A percentile compares a stretch with the other conserved stretches of the same genome.
phyloP scores from a whole-genome alignment of 1,284 basidiomycete genomes.

The Cutaneotrichosporon sp. region DNA sequence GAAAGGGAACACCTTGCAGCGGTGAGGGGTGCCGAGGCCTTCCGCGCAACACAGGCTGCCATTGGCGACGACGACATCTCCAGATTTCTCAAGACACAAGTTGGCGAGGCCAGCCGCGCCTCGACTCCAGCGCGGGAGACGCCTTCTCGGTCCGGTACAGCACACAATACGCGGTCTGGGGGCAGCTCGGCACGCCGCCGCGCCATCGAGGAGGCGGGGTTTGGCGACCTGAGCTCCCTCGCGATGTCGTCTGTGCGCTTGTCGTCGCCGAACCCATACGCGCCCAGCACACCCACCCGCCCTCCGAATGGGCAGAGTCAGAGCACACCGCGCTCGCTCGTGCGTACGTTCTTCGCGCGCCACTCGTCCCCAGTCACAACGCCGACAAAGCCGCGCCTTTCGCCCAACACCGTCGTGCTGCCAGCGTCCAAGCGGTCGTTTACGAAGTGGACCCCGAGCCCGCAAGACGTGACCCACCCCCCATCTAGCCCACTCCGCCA shows the following conservation, averaged over 20 bases:
- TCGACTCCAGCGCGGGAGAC: background rate
- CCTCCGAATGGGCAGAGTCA: conserved; percentile 17
- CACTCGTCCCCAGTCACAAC: conserved; percentile 20
- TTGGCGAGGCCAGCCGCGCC: conserved; percentile 13
- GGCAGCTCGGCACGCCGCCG: conserved; percentile 21
- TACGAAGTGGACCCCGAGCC: conserved; percentile 27
- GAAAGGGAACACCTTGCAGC: conserved; percentile 35
- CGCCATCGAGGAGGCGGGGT: conserved; percentile 41
- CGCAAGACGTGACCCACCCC: background rate
- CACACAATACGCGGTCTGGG: background rate
- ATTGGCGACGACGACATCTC: conserved; percentile 27
- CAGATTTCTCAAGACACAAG: conserved; percentile 36
- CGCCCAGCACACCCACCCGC: conserved; percentile 34
- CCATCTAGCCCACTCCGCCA: background rate
- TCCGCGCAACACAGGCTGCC: conserved; percentile 43
- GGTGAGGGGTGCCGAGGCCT: conserved; percentile 34
- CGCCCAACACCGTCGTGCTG: conserved; percentile 36
- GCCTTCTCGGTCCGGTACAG: too few relatives aligned
- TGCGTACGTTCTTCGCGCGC: conserved; percentile 43
- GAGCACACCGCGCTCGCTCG: conserved; percentile 40
- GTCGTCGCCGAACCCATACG: conserved; percentile 38
- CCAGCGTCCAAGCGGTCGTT: conserved; percentile 30
- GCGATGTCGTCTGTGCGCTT: conserved; percentile 35
- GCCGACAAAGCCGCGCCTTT: conserved; percentile 18
- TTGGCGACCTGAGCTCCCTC: conserved; percentile 42